Evolutionary conservation across 352 stramenopile species (phyloP).

Genomic region (Poterioochromonas sp.): DNA sequence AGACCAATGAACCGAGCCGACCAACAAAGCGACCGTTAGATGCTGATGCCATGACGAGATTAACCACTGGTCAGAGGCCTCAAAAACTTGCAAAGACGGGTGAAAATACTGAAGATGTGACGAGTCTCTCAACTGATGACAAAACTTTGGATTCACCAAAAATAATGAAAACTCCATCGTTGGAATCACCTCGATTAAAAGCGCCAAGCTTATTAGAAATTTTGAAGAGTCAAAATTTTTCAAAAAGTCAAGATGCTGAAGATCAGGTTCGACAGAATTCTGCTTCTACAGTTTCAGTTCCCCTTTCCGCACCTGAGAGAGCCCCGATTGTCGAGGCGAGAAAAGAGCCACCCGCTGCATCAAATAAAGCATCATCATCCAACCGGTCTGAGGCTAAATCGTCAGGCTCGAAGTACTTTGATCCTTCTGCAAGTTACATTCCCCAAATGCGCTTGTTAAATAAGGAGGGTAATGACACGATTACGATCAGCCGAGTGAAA

Average conservation of each 20-base stretch:
- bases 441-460: not conserved
- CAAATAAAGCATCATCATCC: no score
- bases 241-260: no score
- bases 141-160: not conserved
- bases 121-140: not conserved
- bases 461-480: not conserved
- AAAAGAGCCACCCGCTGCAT: no score
- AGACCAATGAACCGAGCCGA: no score
- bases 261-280: not conserved
- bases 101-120: not conserved
- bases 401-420: no score
- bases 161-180: no score
- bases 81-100: not conserved
- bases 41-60: not conserved
- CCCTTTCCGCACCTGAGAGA: not conserved
- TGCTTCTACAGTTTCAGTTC: not conserved
- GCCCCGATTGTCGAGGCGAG: not conserved
- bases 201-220: not conserved
- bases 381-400: no score
- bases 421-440: no score
- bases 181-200: not conserved
- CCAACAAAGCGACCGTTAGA: not conserved
- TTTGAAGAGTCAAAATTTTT: no score
- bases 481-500: not conserved
- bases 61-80: not conserved